Conservation (phyloP, 805 yeast genomes). For the Kodamaea jinghongensis region DNA sequence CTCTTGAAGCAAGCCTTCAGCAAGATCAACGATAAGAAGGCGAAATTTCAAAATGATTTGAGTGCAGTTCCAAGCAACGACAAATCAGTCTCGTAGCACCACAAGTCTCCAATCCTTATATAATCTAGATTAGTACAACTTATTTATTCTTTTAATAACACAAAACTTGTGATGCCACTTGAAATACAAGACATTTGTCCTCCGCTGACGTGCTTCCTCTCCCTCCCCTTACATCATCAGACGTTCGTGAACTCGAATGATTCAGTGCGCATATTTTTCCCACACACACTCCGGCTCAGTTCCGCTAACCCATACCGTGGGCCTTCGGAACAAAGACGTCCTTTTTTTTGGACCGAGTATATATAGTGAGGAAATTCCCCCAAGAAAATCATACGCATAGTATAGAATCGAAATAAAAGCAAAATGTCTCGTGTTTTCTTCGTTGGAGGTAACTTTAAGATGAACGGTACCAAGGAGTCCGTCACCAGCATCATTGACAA, state of each 20-base stretch:
- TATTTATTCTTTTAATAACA: no score
- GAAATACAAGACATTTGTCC: no score
- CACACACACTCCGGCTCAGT: background rate
- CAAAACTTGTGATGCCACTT: no score
- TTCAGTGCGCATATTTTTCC: background rate
- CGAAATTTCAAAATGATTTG: no score
- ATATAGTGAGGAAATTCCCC: conserved; percentile 2
- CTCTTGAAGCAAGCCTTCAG: conserved; percentile 40
- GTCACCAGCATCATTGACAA: conserved; percentile 79
- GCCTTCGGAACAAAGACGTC: conserved; percentile 11
- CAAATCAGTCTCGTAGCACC: no score
- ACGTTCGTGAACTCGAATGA: background rate
- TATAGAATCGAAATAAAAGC: no score
- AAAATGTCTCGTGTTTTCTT: conserved; percentile 84
- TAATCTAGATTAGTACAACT: no score
- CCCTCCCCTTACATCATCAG: background rate
- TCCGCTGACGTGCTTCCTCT: background rate
- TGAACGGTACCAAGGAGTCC: conserved; percentile 91
- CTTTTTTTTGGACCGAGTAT: conserved; percentile 8
- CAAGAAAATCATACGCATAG: conserved; percentile 4
- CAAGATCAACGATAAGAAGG: conserved; percentile 1
- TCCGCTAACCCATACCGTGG: conserved; percentile 2
- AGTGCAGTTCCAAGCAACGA: no score
- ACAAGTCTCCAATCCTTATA: no score
- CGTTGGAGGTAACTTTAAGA: conserved; percentile 99